A percentile compares a stretch with the other conserved stretches of the same genome.
Conservation (phyloP, 805 yeast species). For the Saturnispora zaruensis region DNA sequence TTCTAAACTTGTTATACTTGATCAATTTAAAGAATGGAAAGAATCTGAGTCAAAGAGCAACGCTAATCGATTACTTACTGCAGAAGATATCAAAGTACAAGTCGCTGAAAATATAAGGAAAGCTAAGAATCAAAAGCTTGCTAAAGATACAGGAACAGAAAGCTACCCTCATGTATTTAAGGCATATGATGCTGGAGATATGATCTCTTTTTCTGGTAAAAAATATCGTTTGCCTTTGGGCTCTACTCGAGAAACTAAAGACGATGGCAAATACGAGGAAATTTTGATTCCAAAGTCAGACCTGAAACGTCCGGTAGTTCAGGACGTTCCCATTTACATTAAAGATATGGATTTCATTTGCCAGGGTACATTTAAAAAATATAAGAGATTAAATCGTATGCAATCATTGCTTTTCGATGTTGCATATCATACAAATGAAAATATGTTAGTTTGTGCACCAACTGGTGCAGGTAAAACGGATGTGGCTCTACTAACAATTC, state of each 20-base stretch:
- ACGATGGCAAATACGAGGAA: slow-evolving; percentile 48
- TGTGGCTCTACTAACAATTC: slow-evolving; percentile 73
- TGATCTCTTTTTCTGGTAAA: slow-evolving; percentile 72
- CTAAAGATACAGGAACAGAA: slow-evolving; percentile 37
- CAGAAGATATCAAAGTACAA: slow-evolving; percentile 47
- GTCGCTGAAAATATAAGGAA: slow-evolving; percentile 41
- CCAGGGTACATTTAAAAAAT: slow-evolving; percentile 74
- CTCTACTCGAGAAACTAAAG: slow-evolving; percentile 53
- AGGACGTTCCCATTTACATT: slow-evolving; percentile 46
- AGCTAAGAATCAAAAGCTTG: slow-evolving; percentile 41
- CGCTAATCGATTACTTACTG: slow-evolving; percentile 34
- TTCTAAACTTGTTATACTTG: slow-evolving; percentile 30
- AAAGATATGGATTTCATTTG: slow-evolving; percentile 67
- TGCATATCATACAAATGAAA: slow-evolving; percentile 88
- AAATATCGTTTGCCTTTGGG: slow-evolving; percentile 76
- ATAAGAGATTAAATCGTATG: slow-evolving; percentile 71
- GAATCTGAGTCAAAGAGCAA: not conserved
- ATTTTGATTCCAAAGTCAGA: slow-evolving; percentile 73
- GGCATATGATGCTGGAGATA: slow-evolving; percentile 56
- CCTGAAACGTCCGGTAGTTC: slow-evolving; percentile 33
- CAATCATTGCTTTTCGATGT: slow-evolving; percentile 88
- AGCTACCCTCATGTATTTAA: slow-evolving; percentile 85
- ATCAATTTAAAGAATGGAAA: slow-evolving; percentile 13
- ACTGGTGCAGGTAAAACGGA: slow-evolving; percentile 98
- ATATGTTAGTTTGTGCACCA: slow-evolving; percentile 94